Conservation (phyloP, 148 eudicot genomes). For the Nyssa sinensis region DNA sequence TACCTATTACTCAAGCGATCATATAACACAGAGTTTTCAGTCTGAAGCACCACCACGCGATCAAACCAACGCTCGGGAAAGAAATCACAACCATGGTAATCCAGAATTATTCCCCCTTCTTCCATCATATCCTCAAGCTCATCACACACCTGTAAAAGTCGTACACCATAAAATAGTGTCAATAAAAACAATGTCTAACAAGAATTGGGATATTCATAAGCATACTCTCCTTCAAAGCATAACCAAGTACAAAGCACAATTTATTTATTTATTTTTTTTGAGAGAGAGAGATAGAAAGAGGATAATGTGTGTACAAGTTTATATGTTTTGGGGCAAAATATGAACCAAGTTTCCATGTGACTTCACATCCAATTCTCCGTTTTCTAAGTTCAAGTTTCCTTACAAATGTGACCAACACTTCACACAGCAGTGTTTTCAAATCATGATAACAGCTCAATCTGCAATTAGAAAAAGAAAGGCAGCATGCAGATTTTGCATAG, state of each 20-base stretch:
- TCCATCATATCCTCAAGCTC: conserved; percentile 94
- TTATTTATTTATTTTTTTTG: too few species aligned
- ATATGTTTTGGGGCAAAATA: background rate
- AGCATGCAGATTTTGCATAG: too few species aligned
- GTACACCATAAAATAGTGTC: background rate
- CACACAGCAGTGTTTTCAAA: background rate
- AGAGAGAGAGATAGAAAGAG: background rate
- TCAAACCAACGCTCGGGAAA: conserved; percentile 98
- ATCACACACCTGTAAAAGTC: conserved; percentile 71
- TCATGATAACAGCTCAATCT: background rate
- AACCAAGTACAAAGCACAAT: background rate
- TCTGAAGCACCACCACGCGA: conserved; percentile 83
- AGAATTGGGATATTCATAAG: background rate
- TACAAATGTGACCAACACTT: background rate
- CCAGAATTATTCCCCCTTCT: conserved; percentile 82
- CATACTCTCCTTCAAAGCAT: background rate
- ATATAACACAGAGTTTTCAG: conserved; percentile 79
- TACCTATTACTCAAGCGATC: conserved; percentile 84
- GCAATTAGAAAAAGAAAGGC: too few species aligned
- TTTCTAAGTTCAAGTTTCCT: background rate
- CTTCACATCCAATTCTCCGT: background rate
- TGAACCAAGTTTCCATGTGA: background rate
- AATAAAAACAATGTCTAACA: background rate
- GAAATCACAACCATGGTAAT: conserved; percentile 94
- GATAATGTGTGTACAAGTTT: background rate